Conservation (phyloP, 371 early-diverging fungal species). For the Mucor mucedo region DNA sequence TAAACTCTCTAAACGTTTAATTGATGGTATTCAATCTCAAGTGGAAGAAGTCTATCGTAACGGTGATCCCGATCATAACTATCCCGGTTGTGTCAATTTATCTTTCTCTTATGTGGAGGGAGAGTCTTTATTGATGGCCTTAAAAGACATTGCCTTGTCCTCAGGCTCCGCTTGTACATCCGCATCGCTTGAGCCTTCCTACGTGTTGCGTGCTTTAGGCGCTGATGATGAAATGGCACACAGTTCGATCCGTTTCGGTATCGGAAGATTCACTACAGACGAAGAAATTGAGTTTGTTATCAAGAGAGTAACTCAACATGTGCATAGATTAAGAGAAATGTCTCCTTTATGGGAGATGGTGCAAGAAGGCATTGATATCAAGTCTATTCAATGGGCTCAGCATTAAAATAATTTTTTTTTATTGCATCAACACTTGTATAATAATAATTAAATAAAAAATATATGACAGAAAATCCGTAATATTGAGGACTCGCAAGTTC, state of each 20-base stretch:
- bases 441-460: too few relatives aligned
- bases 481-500: too few relatives aligned
- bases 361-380: constrained; percentile 93
- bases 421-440: too few relatives aligned
- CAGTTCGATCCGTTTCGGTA: constrained; percentile 97
- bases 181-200: constrained; percentile 98
- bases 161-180: constrained; percentile 99
- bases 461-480: too few relatives aligned
- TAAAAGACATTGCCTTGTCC: constrained; percentile 97
- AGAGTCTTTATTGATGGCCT: constrained; percentile 98
- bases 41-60: constrained; percentile 89
- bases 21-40: constrained; percentile 78
- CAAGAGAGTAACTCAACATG: constrained; percentile 87
- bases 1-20: constrained; percentile 77
- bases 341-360: constrained; percentile 99
- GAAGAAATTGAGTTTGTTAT: constrained; percentile 95
- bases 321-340: constrained; percentile 95
- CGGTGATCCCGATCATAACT: constrained; percentile 82
- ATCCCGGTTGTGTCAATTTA: constrained; percentile 97
- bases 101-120: constrained; percentile 99
- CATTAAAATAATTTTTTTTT: constrained; percentile 58
- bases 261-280: constrained; percentile 98
- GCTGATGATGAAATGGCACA: constrained; percentile 99
- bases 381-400: constrained; percentile 91
- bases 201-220: constrained; percentile 98